These are phyloP conservation scores for Ogataea trehalophila DNA, from an alignment of 805 yeast species.

Conservation along the genomic window DNA sequence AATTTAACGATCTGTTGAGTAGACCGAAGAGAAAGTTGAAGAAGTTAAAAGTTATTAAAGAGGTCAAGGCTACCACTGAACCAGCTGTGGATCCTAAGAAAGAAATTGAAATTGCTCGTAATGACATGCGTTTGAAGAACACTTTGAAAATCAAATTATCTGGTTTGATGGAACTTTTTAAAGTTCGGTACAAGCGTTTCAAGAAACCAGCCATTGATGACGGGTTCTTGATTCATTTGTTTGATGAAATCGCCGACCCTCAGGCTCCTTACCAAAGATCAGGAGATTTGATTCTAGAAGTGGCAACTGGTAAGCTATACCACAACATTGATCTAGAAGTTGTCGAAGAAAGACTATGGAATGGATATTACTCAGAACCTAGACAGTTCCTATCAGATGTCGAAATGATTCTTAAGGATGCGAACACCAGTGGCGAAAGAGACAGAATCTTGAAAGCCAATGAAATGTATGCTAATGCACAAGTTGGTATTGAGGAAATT, in stretches of 20 bases:
- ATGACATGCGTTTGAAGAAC: conserved; percentile 81
- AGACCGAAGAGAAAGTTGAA: conserved; percentile 47
- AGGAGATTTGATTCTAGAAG: conserved; percentile 77
- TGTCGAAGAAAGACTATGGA: conserved; percentile 93
- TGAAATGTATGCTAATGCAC: conserved; percentile 95
- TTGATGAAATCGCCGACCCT: conserved; percentile 52
- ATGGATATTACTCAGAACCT: conserved; percentile 92
- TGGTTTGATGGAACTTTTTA: conserved; percentile 84
- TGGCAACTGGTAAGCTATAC: conserved; percentile 64
- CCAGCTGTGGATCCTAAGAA: conserved; percentile 21
- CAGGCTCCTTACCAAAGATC: conserved; percentile 41
- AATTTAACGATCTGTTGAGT: conserved; percentile 60
- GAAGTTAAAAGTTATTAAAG: conserved; percentile 29
- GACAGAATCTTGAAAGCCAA: conserved; percentile 79
- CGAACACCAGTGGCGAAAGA: conserved; percentile 70
- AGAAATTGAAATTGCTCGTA: conserved; percentile 35
- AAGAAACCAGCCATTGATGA: conserved; percentile 90
- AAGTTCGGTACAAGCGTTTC: conserved; percentile 81
- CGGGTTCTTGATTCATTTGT: conserved; percentile 62
- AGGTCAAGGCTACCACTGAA: conserved; percentile 3
- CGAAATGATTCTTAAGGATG: conserved; percentile 76
- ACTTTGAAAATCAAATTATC: conserved; percentile 79
- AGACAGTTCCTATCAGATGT: conserved; percentile 83
- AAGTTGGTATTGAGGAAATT: conserved; percentile 90
- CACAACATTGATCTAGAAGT: conserved; percentile 91